These are phyloP conservation scores for Chenopodium album DNA, from an alignment of 148 eudicot species.

Conservation along the genomic window DNA sequence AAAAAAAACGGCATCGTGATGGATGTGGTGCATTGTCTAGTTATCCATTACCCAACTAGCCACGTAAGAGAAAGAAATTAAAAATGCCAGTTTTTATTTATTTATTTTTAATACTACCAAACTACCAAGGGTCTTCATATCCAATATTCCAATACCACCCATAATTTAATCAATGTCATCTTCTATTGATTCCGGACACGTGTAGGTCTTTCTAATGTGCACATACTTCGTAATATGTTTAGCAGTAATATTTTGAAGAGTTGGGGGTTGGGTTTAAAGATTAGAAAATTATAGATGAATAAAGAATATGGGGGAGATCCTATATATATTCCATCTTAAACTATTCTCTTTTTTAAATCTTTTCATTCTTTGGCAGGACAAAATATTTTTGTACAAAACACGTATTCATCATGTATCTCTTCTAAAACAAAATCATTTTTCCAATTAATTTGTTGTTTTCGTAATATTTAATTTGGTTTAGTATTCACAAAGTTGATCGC, in stretches of 20 bases:
- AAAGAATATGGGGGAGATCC: not conserved
- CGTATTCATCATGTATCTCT: no score
- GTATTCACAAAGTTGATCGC: no score
- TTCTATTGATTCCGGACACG: not conserved
- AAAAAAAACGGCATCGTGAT: not conserved
- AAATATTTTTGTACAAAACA: no score
- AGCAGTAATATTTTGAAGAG: not conserved
- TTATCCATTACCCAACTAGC: not conserved
- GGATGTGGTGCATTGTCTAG: no score
- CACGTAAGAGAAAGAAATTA: not conserved
- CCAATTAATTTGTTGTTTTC: no score
- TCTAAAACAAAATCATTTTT: no score
- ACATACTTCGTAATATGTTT: no score
- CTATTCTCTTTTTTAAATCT: no score
- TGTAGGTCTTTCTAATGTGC: not conserved
- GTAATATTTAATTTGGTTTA: no score
- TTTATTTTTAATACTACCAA: no score
- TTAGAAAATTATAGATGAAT: not conserved
- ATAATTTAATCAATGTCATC: not conserved
- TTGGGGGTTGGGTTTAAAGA: not conserved
- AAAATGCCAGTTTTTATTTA: not conserved
- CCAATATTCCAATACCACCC: not conserved
- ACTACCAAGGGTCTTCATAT: no score
- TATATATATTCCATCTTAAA: not conserved
- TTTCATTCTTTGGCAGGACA: no score